Percentiles rank a stretch among this genome's conserved stretches.
phyloP scores from a whole-genome alignment of 345 rosid genomes.

The Populus pruinosa region DNA sequence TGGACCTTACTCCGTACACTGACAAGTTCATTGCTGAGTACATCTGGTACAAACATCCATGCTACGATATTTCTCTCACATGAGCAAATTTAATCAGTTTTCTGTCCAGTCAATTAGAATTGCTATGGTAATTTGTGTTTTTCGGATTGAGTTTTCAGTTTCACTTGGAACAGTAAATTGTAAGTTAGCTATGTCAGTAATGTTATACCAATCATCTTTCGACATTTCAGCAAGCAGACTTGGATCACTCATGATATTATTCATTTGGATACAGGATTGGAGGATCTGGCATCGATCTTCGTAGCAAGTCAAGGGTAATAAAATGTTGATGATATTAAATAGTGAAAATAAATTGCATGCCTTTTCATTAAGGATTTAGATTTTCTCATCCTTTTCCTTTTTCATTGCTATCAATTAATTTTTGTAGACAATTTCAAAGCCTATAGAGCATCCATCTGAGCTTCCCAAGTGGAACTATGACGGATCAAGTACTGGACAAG shows the following conservation, averaged over 20 bases:
- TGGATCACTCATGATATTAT: not conserved
- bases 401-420: not conserved
- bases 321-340: not conserved
- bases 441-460: constrained; percentile 86
- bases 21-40: constrained; percentile 90
- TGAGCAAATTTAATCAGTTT: not conserved
- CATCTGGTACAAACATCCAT: constrained; percentile 60
- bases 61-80: not conserved
- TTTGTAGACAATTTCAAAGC: constrained; percentile 71
- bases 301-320: constrained; percentile 95
- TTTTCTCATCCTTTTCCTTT: constrained; percentile 11
- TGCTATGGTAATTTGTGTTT: not conserved
- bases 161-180: not conserved
- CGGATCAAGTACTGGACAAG: constrained; percentile 98
- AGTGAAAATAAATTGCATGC: constrained; percentile 4
- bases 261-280: constrained; percentile 67
- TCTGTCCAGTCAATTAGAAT: not conserved
- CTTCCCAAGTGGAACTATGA: constrained; percentile 99
- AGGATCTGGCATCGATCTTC: constrained; percentile 76
- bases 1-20: constrained; percentile 80
- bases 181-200: not conserved
- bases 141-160: not conserved
- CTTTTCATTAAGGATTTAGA: not conserved
- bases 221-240: not conserved
- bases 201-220: not conserved